Conservation (phyloP, 1,284 basidiomycete genomes). For the Melampsora americana region DNA sequence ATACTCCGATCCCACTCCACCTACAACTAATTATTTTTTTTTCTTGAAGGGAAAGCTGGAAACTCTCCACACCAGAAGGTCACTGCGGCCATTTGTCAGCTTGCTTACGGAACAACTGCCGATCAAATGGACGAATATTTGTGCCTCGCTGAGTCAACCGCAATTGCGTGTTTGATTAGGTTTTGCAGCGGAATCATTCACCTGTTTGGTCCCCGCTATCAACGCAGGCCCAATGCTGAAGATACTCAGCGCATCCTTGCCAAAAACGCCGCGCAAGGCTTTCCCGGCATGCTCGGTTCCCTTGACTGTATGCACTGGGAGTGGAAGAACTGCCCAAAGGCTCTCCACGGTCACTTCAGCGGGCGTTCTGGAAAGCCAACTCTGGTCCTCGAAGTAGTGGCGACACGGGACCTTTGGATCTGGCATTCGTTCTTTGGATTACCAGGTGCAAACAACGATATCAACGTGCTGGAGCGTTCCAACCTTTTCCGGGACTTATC, state of each 20-base stretch:
- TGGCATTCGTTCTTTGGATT: not conserved
- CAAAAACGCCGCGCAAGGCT: not conserved
- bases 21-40: not conserved
- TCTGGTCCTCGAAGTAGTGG: too few relatives aligned
- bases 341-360: too few relatives aligned
- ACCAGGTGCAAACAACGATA: not conserved
- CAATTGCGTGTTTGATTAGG: constrained; percentile 11
- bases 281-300: not conserved
- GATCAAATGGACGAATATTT: constrained; percentile 10
- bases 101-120: constrained; percentile 2
- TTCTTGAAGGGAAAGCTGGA: constrained; percentile 8
- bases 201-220: constrained; percentile 8
- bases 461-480: too few relatives aligned
- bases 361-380: too few relatives aligned
- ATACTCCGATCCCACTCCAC: not conserved
- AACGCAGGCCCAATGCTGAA: not conserved
- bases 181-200: constrained; percentile 16
- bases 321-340: too few relatives aligned
- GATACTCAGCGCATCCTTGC: not conserved
- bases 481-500: too few relatives aligned
- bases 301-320: too few relatives aligned
- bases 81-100: not conserved
- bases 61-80: constrained; percentile 24
- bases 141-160: constrained; percentile 16
- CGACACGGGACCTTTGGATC: too few relatives aligned